Conservation (phyloP, 495 filamentous ascomycete species). For the Cenococcum geophilum region DNA sequence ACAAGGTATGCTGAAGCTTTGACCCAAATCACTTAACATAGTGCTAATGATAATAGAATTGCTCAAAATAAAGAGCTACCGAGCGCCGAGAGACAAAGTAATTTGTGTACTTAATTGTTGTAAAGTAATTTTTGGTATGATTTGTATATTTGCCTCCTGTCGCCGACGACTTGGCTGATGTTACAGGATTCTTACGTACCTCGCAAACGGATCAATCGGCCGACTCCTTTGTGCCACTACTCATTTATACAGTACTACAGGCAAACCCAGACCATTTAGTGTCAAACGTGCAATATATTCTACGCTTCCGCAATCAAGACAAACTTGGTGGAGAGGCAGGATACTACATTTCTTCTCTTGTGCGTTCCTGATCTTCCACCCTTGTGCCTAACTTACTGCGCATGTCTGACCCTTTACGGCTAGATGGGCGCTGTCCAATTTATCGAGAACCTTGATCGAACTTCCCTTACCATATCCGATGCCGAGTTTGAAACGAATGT, state of each 20-base stretch:
- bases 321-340: constrained; percentile 94
- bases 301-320: constrained; percentile 94
- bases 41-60: constrained; percentile 53
- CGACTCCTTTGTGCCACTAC: constrained; percentile 88
- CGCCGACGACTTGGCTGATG: neutral
- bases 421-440: constrained; percentile 95
- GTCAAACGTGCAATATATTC: constrained; percentile 96
- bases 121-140: constrained; percentile 89
- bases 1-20: constrained; percentile 54
- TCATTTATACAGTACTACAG: constrained; percentile 93
- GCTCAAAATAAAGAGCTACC: constrained; percentile 89
- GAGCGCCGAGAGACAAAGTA: constrained; percentile 93
- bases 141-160: neutral
- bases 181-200: constrained; percentile 75
- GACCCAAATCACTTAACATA: neutral
- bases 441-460: constrained; percentile 91
- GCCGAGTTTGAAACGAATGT: constrained; percentile 94
- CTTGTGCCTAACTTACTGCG: neutral
- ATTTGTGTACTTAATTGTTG: constrained; percentile 98
- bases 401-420: neutral
- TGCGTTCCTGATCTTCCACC: constrained; percentile 39
- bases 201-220: constrained; percentile 89
- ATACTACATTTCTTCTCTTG: constrained; percentile 95
- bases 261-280: constrained; percentile 92
- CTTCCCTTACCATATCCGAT: constrained; percentile 84